Evolutionary conservation across 139 green algal genomes (phyloP).

Genomic region (Auxenochlorella pyrenoidosa): DNA sequence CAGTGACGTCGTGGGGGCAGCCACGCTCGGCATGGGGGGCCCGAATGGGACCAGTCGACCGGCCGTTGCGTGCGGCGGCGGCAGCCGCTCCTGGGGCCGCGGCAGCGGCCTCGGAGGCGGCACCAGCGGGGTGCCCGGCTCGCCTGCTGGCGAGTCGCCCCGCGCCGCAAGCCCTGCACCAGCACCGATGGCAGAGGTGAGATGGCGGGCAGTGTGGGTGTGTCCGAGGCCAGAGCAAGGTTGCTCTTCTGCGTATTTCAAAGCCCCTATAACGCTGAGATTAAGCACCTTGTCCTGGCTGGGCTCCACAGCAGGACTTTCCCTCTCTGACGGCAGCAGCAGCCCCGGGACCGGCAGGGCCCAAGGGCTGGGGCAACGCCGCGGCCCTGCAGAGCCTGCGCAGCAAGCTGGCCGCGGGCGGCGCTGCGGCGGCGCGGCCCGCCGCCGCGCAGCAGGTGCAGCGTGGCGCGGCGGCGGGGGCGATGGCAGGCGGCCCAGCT

Average conservation of each 20-base stretch:
- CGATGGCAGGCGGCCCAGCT: neutral
- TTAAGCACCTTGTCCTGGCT: neutral
- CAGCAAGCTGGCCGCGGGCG: neutral
- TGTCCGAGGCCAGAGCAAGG: no score
- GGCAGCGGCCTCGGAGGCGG: neutral
- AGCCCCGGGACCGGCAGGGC: neutral
- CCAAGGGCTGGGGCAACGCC: neutral
- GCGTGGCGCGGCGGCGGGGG: neutral
- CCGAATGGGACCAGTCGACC: no score
- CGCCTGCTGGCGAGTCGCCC: neutral
- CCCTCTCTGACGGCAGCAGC: neutral
- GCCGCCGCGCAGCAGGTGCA: neutral
- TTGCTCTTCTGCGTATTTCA: no score
- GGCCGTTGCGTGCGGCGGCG: neutral
- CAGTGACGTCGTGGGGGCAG: neutral
- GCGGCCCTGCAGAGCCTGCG: neutral
- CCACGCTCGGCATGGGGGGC: no score
- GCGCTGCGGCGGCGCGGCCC: neutral
- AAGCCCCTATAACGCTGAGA: no score
- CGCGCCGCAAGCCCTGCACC: neutral
- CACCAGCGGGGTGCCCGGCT: neutral
- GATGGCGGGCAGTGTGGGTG: no score
- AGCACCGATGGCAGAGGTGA: no score
- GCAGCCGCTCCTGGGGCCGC: neutral
- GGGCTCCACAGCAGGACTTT: neutral